phyloP scores from a whole-genome alignment of 2,329 filamentous ascomycete species.

The Knufia petricola region DNA sequence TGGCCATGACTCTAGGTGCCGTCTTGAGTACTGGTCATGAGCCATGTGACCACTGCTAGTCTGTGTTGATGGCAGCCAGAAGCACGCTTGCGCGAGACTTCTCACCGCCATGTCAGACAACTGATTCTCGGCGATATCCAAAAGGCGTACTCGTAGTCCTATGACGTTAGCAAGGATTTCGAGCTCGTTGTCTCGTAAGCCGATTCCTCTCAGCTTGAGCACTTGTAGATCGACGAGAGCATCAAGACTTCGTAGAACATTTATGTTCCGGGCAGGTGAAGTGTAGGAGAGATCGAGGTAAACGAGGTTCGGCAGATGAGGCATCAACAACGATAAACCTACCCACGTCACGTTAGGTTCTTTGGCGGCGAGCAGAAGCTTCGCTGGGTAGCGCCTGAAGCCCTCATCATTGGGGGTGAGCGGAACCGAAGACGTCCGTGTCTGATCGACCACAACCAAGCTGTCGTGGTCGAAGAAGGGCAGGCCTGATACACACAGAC shows the following conservation, averaged over 20 bases:
- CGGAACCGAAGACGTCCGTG: conserved; percentile 11
- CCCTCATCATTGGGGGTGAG: conserved; percentile 4
- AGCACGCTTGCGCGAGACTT: conserved; percentile 43
- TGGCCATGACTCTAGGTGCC: conserved; percentile 24
- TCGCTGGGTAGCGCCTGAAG: conserved; percentile 35
- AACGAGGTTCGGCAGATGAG: conserved; percentile 44
- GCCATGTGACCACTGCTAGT: conserved; percentile 21
- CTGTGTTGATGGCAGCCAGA: conserved; percentile 28
- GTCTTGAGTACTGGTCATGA: conserved; percentile 18
- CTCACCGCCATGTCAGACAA: conserved; percentile 48
- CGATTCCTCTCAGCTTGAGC: conserved; percentile 46
- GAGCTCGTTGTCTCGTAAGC: conserved; percentile 45
- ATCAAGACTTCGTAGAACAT: conserved; percentile 40
- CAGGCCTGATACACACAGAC: conserved; percentile 48
- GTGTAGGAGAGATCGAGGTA: conserved; percentile 52
- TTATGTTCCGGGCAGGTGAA: conserved; percentile 38
- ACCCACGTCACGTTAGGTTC: conserved; percentile 50
- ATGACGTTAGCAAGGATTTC: conserved; percentile 44
- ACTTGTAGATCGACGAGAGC: conserved; percentile 44
- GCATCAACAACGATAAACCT: conserved; percentile 43
- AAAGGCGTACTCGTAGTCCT: conserved; percentile 42
- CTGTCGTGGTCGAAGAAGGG: conserved; percentile 55
- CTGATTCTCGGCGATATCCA: conserved; percentile 49
- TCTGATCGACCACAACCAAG: conserved; percentile 36
- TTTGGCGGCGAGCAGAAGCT: conserved; percentile 46